Evolutionary conservation across 2,329 filamentous ascomycete species (phyloP), one percentile per base, ranked within the genome.

Genomic region (Ophiognomonia clavigignenti-juglandacearum): DNA sequence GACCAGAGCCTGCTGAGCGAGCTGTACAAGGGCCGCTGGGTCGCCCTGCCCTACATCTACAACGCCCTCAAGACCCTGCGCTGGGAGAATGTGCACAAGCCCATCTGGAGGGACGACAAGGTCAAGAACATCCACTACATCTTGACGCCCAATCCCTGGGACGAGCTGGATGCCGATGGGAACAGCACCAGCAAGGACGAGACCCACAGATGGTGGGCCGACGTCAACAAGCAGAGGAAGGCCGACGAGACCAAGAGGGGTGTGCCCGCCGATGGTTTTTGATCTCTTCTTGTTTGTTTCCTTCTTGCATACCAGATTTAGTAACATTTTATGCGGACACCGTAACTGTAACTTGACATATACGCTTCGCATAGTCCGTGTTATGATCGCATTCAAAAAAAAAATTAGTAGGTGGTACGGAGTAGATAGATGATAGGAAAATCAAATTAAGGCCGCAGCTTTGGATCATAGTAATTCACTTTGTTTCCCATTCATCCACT

Each of bases 101-200:
- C 64, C 47, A 77, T 83, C 47, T 83, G 80, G 80, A 62, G 67
- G 10, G 79, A 83, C 54, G 73, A 73, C 16, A 59, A 64, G 34
- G 75, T 83, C 41, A 81, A 79, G 67, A 81, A 80, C 54, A 61
- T 83, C 6, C 80, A 83, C 57, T 82, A 79, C 51, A 81, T 83
- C 38, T 59, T 83, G 19, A 72, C 68, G 31, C 78, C 79, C 0
- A 83, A 83, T 63, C 80, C 80, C 3, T 83, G 80, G 80, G 69
- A 79, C 36, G 71, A 78, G 62, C 53, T 73, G 24, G 65, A 72
- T 36, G 64, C 56, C 2, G 55, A 65, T 13, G 74, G 74, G 2
- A 61, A 68, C 31, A 72, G 66, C 60, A 67, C 59, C 0, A 71
- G 72, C 29, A 63, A 60, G 4, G 71, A 74, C 1, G 72, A 71